phyloP scores from a whole-genome alignment of 768 basidiomycete genomes.

The Naganishia kalamii region DNA sequence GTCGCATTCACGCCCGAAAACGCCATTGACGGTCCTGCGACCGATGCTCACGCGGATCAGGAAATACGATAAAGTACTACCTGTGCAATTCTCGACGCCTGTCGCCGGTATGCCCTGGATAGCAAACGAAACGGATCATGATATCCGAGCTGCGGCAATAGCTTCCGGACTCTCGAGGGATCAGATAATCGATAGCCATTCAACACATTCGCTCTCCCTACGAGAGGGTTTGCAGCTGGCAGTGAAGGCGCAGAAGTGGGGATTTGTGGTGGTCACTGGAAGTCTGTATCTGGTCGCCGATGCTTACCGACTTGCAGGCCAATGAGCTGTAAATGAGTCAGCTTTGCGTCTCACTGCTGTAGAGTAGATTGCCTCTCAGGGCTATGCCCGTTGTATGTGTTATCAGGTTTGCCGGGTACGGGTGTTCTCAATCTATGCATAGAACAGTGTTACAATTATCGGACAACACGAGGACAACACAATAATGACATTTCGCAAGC shows the following conservation, averaged over 20 bases:
- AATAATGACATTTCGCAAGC: too few species aligned
- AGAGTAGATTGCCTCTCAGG: background rate
- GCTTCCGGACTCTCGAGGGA: constrained; percentile 49
- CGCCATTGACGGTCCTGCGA: constrained; percentile 62
- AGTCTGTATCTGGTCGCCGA: constrained; percentile 94
- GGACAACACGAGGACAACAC: background rate
- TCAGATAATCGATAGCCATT: constrained; percentile 26
- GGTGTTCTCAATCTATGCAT: constrained; percentile 8
- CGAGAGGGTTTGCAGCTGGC: constrained; percentile 52
- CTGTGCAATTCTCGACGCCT: constrained; percentile 46
- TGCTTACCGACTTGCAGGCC: constrained; percentile 60
- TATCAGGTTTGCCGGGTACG: background rate
- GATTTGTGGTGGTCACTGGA: constrained; percentile 71
- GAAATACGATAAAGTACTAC: constrained; percentile 42
- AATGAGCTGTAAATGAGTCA: background rate
- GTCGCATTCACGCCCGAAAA: constrained; percentile 82
- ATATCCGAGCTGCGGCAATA: constrained; percentile 52
- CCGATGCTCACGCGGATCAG: constrained; percentile 55
- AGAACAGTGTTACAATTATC: constrained; percentile 10
- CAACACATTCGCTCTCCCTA: constrained; percentile 31
- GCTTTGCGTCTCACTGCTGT: background rate
- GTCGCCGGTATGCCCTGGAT: constrained; percentile 97
- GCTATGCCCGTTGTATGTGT: background rate
- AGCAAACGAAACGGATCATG: constrained; percentile 54
- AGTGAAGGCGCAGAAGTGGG: constrained; percentile 47